Base-by-base conservation (phyloP, 495 filamentous ascomycete genomes). In the Penicillium salamii region DNA sequence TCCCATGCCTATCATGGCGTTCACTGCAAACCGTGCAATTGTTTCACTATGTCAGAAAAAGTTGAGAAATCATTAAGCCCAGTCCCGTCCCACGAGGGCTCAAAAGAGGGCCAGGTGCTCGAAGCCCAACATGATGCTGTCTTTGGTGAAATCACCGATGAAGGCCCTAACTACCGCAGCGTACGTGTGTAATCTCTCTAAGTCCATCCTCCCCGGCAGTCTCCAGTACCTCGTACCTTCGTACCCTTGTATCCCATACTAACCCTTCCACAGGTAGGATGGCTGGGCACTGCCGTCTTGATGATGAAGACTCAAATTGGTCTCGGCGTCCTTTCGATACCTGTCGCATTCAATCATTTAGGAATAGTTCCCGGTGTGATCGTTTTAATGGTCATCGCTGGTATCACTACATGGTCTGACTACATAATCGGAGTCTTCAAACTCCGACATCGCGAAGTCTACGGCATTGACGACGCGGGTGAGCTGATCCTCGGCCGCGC, bases 361-460 rank as follows among this genome's bases (percentile, higher is more conserved):
- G 82, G 80, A 15, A 78, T 85, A 67, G 69, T 85, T 12, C 57
- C 67, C 9, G 65, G 67, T 3, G 42, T 71, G 2, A 70, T 87
- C 26, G 62, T 77, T 34, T 71, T 80, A 2, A 49, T 80, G 28
- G 55, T 58, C 8, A 52, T 87, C 17, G 84, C 84, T 6, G 46
- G 79, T 14, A 58, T 87, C 14, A 79, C 85, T 19, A 82, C 81
- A 32, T 91, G 88, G 69, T 84, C 83, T 20, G 79, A 78, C 59
- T 87, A 83, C 47, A 70, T 88, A 31, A 71, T 90, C 46, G 86
- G 82, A 24, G 77, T 82, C 55, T 81, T 90, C 58, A 88, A 87
- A 61, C 42, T 84, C 18, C 73, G 71, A 32, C 82, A 82, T 57
- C 86, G 81, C 4, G 65, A 82, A 14, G 77, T 89, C 3, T 68